Base-by-base conservation (phyloP, 352 stramenopile species). In the Phytophthora tentaculata region DNA sequence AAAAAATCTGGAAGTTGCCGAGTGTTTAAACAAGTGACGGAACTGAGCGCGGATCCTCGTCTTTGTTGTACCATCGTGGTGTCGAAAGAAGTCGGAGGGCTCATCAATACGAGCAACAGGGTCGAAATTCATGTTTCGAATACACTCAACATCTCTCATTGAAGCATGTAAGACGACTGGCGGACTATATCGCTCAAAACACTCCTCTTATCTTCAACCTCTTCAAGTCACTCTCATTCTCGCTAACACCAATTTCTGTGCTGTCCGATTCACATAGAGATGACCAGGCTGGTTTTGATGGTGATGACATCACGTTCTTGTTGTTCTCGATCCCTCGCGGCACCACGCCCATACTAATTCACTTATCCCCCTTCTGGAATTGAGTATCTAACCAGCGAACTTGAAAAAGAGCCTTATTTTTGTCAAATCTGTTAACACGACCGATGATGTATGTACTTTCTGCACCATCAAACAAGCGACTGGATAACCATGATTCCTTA, bases 1-100 rank as follows among this genome's bases (percentile, higher is more conserved):
- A 76, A 79, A 56, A 75, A 49, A 72, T 16, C 66, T 73, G 2
- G 63, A 65, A 7, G 44, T 39, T n/a, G 63, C 62, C 0, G 64
- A 73, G 47, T 77, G 56, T n/a, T 77, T 20, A 17, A 77, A 67
- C 0, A 72, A 39, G 26, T 64, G 37, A 13, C 47, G 47, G 35
- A 54, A 73, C 0, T 68, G 29, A 3, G 35, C 16, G 0, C 53
- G 56, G 2, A 75, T 17, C 7, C 43, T 20, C 13, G 71, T 77
- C 0, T 61, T 43, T 16, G 39, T 65, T 0, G 50, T 45, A 2
- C 37, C 48, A 48, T 71, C 61, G 12, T 9, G 0, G 13, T 68
- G 61, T 13, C 49, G 5, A 19, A 29, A 64, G 0, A 64, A 32
- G 16, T 64, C 43, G 6, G 24, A 19, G 47, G 55, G 63, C 3